These are phyloP conservation scores for Boletellus emodensis DNA, from an alignment of 768 basidiomycete species.

Conservation along the genomic window DNA sequence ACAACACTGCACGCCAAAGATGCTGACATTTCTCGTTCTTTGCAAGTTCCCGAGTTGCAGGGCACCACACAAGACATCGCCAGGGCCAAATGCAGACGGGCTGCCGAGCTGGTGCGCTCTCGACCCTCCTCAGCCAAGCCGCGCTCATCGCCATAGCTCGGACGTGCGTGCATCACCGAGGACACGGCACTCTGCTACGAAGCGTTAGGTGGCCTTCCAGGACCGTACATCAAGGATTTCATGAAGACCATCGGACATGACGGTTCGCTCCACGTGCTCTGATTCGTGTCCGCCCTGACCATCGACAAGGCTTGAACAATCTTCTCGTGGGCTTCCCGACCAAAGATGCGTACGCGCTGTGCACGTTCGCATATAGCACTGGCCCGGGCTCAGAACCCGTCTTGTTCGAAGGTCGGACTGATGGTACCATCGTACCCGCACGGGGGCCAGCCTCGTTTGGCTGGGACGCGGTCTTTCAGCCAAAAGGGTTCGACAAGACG, in stretches of 20 bases:
- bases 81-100: slow-evolving; percentile 76
- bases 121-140: background rate
- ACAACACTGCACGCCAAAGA: background rate
- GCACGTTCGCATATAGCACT: slow-evolving; percentile 92
- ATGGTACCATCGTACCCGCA: slow-evolving; percentile 85
- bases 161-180: slow-evolving; percentile 70
- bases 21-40: background rate
- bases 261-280: slow-evolving; percentile 40
- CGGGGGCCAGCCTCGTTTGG: slow-evolving; percentile 79
- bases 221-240: slow-evolving; percentile 97
- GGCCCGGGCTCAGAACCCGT: slow-evolving; percentile 79
- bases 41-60: slow-evolving; percentile 86
- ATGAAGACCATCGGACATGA: slow-evolving; percentile 78
- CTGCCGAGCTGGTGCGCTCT: slow-evolving; percentile 68
- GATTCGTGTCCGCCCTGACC: background rate
- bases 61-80: slow-evolving; percentile 91
- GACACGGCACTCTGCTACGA: slow-evolving; percentile 93
- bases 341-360: slow-evolving; percentile 82
- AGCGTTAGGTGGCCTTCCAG: slow-evolving; percentile 87
- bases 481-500: slow-evolving; percentile 73
- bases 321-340: slow-evolving; percentile 74
- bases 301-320: slow-evolving; percentile 63
- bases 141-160: slow-evolving; percentile 31
- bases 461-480: slow-evolving; percentile 89
- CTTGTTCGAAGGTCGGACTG: slow-evolving; percentile 82